A percentile compares a stretch with the other conserved stretches of the same genome.
Conservation (phyloP, 768 basidiomycete species). For the Vararia minispora region DNA sequence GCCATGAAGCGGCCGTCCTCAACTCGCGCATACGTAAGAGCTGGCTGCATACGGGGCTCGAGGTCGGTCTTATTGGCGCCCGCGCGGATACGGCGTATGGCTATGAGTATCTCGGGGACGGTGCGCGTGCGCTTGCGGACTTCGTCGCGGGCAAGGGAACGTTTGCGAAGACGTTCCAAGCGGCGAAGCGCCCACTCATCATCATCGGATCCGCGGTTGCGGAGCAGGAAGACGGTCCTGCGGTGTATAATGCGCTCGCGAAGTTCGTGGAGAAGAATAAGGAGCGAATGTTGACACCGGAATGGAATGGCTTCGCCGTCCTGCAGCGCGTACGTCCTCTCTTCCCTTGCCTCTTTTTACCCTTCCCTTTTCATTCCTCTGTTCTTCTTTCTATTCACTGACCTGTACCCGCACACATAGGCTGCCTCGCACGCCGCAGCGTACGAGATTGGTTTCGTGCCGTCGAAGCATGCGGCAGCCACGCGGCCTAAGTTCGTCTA, state of each 20-base stretch:
- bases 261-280: constrained; percentile 76
- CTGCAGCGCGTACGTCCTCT: constrained; percentile 69
- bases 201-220: constrained; percentile 81
- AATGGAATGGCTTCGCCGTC: constrained; percentile 94
- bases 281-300: constrained; percentile 62
- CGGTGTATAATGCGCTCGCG: constrained; percentile 64
- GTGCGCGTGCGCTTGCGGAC: constrained; percentile 61
- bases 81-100: constrained; percentile 86
- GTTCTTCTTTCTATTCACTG: too few species aligned
- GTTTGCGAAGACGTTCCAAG: constrained; percentile 81
- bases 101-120: constrained; percentile 81
- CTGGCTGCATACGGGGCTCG: constrained; percentile 80
- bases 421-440: constrained; percentile 87
- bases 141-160: constrained; percentile 69
- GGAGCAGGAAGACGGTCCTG: constrained; percentile 79
- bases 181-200: constrained; percentile 85
- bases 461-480: constrained; percentile 64
- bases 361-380: constrained; percentile 2
- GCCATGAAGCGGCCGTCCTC: constrained; percentile 93
- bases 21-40: constrained; percentile 95
- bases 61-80: constrained; percentile 86
- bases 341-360: constrained; percentile 1
- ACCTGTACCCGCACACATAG: too few species aligned
- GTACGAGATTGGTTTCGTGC: constrained; percentile 90
- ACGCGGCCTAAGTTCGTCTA: constrained; percentile 91